Base-by-base conservation (phyloP, 495 filamentous ascomycete species). In the Neurospora sp. region DNA sequence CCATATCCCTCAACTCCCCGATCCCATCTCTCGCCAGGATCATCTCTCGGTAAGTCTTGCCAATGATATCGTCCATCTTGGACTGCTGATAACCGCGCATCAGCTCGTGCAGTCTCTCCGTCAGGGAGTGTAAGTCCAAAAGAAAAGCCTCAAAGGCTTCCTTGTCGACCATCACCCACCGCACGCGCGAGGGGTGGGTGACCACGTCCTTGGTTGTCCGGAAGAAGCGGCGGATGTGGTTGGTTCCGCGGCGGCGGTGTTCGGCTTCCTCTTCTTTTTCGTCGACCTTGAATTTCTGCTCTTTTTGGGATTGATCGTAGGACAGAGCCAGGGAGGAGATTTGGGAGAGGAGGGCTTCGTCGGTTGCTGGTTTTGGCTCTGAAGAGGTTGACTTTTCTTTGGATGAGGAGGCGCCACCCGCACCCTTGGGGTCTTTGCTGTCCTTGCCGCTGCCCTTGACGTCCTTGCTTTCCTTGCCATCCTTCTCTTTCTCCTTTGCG, bases 11-110 rank as follows among this genome's bases (percentile, higher is more conserved):
- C 35, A 82, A 62, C 16, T 80, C 79, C 23, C 78, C 70, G 23
- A 82, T 72, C 38, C 76, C 73, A 44, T 82, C 78, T 1, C 80
- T 73, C 18, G 79, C 73, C 16, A 82, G 60, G 8, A 82, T 77
- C 79, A 82, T 80, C 72, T 82, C 80, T 0, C 80, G 73, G 72
- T 82, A 82, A 1, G 79, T 82, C 71, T 78, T 82, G 60, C 76
- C 79, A 1, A 79, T 78, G 62, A 82, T 80, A 20, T 78, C 79
- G 69, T 80, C 80, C 38, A 82, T 78, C n/a, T 74, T 74, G 70
- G 72, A 42, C 27, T 77, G 75, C 2, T 76, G 79, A 39, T 78
- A 70, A 27, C 71, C 72, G 1, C 78, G 46, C 76, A 80, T 80
- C 38, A 82, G 74, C 76, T 80, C 79, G 39, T 82, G 78, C 3